Evolutionary conservation across 495 filamentous ascomycete genomes (phyloP), one percentile per base, ranked within the genome.

Genomic region (Pseudotulostoma volvatum): DNA sequence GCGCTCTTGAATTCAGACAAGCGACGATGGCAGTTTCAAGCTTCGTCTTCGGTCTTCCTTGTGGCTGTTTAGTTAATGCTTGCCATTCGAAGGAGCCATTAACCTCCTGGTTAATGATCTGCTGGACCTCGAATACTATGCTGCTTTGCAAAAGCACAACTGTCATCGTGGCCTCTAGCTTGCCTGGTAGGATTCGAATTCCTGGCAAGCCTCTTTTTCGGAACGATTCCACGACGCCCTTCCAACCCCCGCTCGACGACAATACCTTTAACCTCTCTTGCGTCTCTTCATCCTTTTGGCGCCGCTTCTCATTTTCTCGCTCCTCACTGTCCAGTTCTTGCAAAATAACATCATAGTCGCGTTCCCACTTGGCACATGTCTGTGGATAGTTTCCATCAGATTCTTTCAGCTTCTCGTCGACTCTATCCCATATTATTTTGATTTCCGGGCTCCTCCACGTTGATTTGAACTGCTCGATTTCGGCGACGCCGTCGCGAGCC

Each of bases 361-460:
- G 47, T 21, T 63, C 56, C 63, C 63, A 66, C 33, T 55, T 50
- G 7, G 61, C 56, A 0, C 44, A 53, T 1, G 60, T 53, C 38
- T 66, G 63, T 21, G 63, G 34, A 18, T 60, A 41, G 11, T 49
- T 49, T 1, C 63, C 61, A 17, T 52, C 53, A 3, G 56, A 54
- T 19, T 63, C 55, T 20, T 45, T 51, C 44, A 63, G 51, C 9
- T 54, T 48, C 2, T 56, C 44, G 28, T 59, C 54, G 0, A 63
- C 49, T 13, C 46, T 48, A 0, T 46, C 44, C 63, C 63, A 66
- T 9, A 66, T 47, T 9, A 46, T 42, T 17, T 55, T 50, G 43
- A 66, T 49, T 9, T 62, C 60, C 0, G 50, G 45, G 19, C 56
- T 47, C 2, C 49, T 54, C 63, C 63, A 66, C 43, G 55, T 34